These are phyloP conservation scores for Plasmodium coatneyi DNA, from an alignment of 169 alveolate species.

Conservation along the genomic window DNA sequence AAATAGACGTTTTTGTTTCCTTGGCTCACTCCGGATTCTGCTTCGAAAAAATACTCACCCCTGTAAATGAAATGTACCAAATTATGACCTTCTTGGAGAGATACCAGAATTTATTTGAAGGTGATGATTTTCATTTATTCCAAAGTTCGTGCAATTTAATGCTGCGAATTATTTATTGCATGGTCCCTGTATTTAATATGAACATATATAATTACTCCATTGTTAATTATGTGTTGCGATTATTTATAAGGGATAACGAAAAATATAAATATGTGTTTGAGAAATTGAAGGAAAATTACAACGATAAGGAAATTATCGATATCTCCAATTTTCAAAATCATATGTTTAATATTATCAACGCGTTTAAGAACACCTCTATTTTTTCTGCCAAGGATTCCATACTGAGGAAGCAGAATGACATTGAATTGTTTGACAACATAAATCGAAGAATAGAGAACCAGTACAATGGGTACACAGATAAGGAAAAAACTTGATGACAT, in stretches of 20 bases:
- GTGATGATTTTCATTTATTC: slow-evolving; percentile 36
- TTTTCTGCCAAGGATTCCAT: slow-evolving; percentile 68
- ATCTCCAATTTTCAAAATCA: slow-evolving; percentile 63
- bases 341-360: slow-evolving; percentile 53
- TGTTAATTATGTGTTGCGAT: slow-evolving; percentile 49
- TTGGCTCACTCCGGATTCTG: slow-evolving; percentile 73
- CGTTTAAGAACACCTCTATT: slow-evolving; percentile 64
- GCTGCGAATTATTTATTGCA: slow-evolving; percentile 68
- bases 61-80: slow-evolving; percentile 58
- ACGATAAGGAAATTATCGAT: slow-evolving; percentile 67
- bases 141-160: slow-evolving; percentile 47
- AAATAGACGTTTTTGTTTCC: slow-evolving; percentile 67
- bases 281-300: slow-evolving; percentile 33
- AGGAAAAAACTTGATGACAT: not conserved
- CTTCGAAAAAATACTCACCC: slow-evolving; percentile 69
- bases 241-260: slow-evolving; percentile 58
- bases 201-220: slow-evolving; percentile 66
- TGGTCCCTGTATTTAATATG: slow-evolving; percentile 76
- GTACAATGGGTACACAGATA: slow-evolving; percentile 7
- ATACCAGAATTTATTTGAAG: slow-evolving; percentile 32
- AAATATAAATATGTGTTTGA: slow-evolving; percentile 32
- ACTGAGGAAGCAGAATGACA: slow-evolving; percentile 21
- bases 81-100: slow-evolving; percentile 47
- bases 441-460: slow-evolving; percentile 32
- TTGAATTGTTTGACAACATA: slow-evolving; percentile 38